A percentile compares a stretch with the other conserved stretches of the same genome.
These are phyloP conservation scores for Didymella keratinophila DNA, from an alignment of 2,329 filamentous ascomycete genomes.

Conservation along the genomic window DNA sequence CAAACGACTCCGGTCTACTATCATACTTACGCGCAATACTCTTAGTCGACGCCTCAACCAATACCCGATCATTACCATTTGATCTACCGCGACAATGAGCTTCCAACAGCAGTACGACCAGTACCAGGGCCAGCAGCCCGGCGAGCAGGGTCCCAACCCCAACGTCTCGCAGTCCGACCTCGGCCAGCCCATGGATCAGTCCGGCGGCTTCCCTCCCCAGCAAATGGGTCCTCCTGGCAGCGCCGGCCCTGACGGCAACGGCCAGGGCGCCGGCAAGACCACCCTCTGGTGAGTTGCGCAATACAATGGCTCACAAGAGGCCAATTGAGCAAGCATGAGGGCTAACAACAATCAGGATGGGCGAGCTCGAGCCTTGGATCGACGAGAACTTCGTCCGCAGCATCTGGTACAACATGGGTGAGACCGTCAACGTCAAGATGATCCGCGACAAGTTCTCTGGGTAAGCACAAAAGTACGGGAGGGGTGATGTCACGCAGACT, in stretches of 20 bases:
- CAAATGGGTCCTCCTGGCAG: conserved; percentile 56
- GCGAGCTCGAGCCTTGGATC: conserved; percentile 98
- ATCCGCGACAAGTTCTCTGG: conserved; percentile 99
- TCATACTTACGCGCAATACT: conserved; percentile 45
- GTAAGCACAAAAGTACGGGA: conserved; percentile 60
- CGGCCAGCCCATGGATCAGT: conserved; percentile 65
- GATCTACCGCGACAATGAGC: conserved; percentile 62
- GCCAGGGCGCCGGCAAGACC: conserved; percentile 58
- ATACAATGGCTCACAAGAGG: conserved; percentile 8
- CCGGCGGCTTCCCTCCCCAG: conserved; percentile 58
- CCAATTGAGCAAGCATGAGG: neutral
- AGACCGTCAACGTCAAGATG: conserved; percentile 98
- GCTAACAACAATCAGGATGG: conserved; percentile 76
- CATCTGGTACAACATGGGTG: conserved; percentile 91
- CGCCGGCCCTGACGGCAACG: conserved; percentile 45
- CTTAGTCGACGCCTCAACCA: conserved; percentile 26
- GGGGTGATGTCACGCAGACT: conserved; percentile 9
- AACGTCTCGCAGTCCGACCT: conserved; percentile 58
- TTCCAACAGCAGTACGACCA: conserved; percentile 71
- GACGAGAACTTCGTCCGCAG: conserved; percentile 98
- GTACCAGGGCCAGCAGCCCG: conserved; percentile 67
- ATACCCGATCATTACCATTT: conserved; percentile 28
- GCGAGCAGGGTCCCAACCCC: conserved; percentile 57
- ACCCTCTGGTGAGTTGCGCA: conserved; percentile 58
- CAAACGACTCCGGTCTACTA: conserved; percentile 34